Evolutionary conservation across 2,329 filamentous ascomycete species (phyloP).

Genomic region (Mollisiaceae sp.): DNA sequence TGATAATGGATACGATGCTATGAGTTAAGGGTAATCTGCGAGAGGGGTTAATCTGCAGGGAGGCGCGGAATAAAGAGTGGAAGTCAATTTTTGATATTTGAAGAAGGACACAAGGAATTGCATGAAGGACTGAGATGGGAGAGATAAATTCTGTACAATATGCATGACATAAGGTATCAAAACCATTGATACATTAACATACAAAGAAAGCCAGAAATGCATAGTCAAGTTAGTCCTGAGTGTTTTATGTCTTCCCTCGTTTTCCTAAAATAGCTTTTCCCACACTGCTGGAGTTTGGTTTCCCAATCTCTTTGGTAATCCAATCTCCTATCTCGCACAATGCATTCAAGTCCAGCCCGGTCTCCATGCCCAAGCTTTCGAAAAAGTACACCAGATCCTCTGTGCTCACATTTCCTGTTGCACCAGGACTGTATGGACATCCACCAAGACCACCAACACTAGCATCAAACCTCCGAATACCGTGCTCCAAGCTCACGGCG

Average conservation of each 20-base stretch:
- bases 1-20: no score
- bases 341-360: conserved; percentile 72
- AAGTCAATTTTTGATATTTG: no score
- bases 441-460: conserved; percentile 83
- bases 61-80: no score
- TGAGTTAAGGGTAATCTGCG: no score
- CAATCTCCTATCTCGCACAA: conserved; percentile 73
- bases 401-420: conserved; percentile 84
- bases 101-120: no score
- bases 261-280: conserved; percentile 46
- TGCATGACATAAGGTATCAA: no score
- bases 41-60: no score
- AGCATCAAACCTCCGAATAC: conserved; percentile 78
- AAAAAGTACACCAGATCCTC: conserved; percentile 84
- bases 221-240: background rate
- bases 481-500: conserved; percentile 76
- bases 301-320: conserved; percentile 69
- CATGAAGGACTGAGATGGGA: no score
- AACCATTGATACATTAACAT: no score
- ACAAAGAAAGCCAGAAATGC: no score
- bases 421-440: conserved; percentile 84
- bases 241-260: background rate
- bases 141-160: no score
- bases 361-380: conserved; percentile 75
- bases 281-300: conserved; percentile 68